phyloP scores from a whole-genome alignment of 495 filamentous ascomycete species.

The Aspergillus leporis region DNA sequence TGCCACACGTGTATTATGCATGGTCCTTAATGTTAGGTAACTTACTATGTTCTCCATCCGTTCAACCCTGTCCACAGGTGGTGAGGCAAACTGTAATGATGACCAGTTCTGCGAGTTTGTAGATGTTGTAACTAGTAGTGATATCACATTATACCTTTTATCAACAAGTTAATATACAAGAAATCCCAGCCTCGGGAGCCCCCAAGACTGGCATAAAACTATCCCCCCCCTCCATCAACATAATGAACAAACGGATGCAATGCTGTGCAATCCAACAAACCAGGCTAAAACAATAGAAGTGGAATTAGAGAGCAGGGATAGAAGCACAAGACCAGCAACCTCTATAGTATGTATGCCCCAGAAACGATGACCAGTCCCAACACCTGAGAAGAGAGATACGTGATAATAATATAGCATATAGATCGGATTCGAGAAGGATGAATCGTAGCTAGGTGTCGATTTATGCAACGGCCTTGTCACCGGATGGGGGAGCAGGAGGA shows the following conservation, averaged over 20 bases:
- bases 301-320: constrained; percentile 29
- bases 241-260: constrained; percentile 22
- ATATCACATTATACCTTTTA: constrained; percentile 41
- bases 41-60: background rate
- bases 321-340: constrained; percentile 30
- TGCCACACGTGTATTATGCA: too few species aligned
- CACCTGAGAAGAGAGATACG: constrained; percentile 49
- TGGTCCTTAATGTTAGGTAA: too few species aligned
- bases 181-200: constrained; percentile 12
- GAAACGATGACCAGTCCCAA: constrained; percentile 41
- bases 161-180: constrained; percentile 45
- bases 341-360: constrained; percentile 48
- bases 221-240: constrained; percentile 18
- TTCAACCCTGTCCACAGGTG: background rate
- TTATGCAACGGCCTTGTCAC: constrained; percentile 47
- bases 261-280: constrained; percentile 33
- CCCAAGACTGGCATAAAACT: constrained; percentile 7
- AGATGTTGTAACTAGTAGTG: constrained; percentile 13
- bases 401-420: constrained; percentile 37
- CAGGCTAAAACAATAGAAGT: constrained; percentile 24
- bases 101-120: too few species aligned
- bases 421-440: constrained; percentile 17
- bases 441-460: constrained; percentile 17
- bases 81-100: background rate
- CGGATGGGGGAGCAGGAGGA: constrained; percentile 43